Conservation (phyloP, 2,329 filamentous ascomycete species). For the Bimuria novae-zelandiae region DNA sequence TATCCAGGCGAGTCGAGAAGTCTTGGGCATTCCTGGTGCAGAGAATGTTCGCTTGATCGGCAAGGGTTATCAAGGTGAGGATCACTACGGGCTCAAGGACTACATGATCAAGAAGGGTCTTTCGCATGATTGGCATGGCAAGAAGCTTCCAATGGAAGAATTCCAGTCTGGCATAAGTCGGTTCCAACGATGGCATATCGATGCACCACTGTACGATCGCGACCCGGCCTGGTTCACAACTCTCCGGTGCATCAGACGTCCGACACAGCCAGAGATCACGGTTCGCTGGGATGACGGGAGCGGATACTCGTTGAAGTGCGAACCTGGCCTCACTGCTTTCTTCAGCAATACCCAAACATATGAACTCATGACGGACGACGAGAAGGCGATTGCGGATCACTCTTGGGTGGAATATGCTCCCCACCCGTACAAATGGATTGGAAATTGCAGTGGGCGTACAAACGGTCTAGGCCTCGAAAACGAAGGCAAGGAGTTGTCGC, state of each 20-base stretch:
- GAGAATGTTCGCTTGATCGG: constrained; percentile 54
- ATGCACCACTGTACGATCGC: constrained; percentile 51
- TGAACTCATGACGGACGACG: constrained; percentile 49
- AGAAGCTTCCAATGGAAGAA: constrained; percentile 52
- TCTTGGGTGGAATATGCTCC: constrained; percentile 55
- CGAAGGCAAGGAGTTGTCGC: constrained; percentile 46
- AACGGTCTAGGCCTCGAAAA: constrained; percentile 49
- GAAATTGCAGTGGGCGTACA: constrained; percentile 46
- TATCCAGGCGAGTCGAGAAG: not conserved
- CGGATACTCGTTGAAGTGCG: constrained; percentile 49
- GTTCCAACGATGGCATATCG: constrained; percentile 57
- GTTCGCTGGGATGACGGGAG: constrained; percentile 52
- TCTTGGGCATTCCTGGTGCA: constrained; percentile 45
- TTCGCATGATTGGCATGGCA: constrained; percentile 47
- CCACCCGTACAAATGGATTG: constrained; percentile 52
- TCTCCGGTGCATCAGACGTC: constrained; percentile 47
- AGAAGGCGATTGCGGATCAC: constrained; percentile 49
- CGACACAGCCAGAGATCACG: constrained; percentile 43
- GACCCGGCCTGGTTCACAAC: constrained; percentile 52
- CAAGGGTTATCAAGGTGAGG: constrained; percentile 52
- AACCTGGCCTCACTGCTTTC: constrained; percentile 53
- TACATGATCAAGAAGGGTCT: constrained; percentile 34
- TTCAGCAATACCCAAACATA: constrained; percentile 52
- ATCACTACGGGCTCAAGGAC: constrained; percentile 52
- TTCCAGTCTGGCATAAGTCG: constrained; percentile 51